phyloP scores from a whole-genome alignment of 2,329 filamentous ascomycete genomes.

The Rhinocladiella similis region DNA sequence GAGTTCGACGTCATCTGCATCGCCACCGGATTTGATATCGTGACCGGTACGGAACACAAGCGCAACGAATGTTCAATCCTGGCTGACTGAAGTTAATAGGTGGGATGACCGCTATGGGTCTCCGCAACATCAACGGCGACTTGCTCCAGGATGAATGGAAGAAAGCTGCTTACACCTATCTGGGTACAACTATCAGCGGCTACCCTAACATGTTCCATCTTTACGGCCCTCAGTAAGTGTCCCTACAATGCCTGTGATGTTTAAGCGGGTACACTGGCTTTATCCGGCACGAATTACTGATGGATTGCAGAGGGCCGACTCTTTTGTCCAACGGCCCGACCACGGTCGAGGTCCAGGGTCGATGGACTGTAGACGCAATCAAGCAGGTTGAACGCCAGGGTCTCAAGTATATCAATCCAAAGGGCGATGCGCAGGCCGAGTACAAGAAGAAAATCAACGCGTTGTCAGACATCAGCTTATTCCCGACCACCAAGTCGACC shows the following conservation, averaged over 20 bases:
- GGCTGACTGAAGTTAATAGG: conserved; percentile 40
- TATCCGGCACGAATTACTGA: background rate
- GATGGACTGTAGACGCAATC: conserved; percentile 53
- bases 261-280: no score
- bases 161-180: conserved; percentile 37
- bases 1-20: conserved; percentile 44
- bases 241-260: no score
- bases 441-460: conserved; percentile 53
- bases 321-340: conserved; percentile 58
- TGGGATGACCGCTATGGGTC: conserved; percentile 42
- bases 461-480: conserved; percentile 36
- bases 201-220: conserved; percentile 54
- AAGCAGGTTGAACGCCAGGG: conserved; percentile 47
- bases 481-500: conserved; percentile 50
- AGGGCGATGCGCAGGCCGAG: conserved; percentile 43
- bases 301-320: conserved; percentile 45
- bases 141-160: conserved; percentile 25
- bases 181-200: conserved; percentile 42
- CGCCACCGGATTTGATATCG: conserved; percentile 48
- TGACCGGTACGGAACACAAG: conserved; percentile 35
- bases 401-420: conserved; percentile 54
- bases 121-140: conserved; percentile 37
- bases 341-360: conserved; percentile 56
- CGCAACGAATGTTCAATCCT: conserved; percentile 34
- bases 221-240: conserved; percentile 51